Conservation (phyloP, 768 basidiomycete species). For the Pisolithus tinctorius region DNA sequence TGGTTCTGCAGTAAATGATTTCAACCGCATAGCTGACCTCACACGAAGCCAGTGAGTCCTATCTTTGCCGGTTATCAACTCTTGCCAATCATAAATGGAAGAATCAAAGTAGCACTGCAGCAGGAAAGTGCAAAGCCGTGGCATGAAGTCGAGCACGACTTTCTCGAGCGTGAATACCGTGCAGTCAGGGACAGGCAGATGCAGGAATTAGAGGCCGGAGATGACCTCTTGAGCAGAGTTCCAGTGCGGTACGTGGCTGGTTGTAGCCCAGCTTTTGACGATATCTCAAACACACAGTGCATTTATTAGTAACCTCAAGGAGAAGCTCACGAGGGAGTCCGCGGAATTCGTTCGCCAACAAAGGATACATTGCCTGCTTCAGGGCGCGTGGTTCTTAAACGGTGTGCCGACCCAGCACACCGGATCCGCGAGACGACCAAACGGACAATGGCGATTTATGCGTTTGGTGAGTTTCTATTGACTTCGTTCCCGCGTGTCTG, state of each 20-base stretch:
- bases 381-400: slow-evolving; percentile 91
- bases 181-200: slow-evolving; percentile 84
- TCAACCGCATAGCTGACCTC: slow-evolving; percentile 68
- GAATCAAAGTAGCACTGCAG: slow-evolving; percentile 70
- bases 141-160: slow-evolving; percentile 80
- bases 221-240: slow-evolving; percentile 79
- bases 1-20: slow-evolving; percentile 69
- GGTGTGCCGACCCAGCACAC: slow-evolving; percentile 49
- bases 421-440: slow-evolving; percentile 44
- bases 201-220: slow-evolving; percentile 84
- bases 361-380: slow-evolving; percentile 78
- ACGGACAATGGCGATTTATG: slow-evolving; percentile 79
- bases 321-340: slow-evolving; percentile 83
- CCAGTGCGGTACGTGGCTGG: slow-evolving; percentile 62
- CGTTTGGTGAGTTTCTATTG: slow-evolving; percentile 51
- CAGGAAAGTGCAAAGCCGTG: slow-evolving; percentile 70
- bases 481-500: neutral
- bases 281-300: slow-evolving; percentile 3
- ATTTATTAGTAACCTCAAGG: slow-evolving; percentile 64
- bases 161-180: slow-evolving; percentile 76
- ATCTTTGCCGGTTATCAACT: neutral
- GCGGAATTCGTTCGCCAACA: slow-evolving; percentile 87
- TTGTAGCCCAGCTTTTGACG: neutral
- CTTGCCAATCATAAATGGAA: slow-evolving; percentile 24
- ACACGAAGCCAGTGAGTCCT: slow-evolving; percentile 76